Base-by-base conservation (phyloP, 768 basidiomycete species). In the Leccinellum rugosiceps region DNA sequence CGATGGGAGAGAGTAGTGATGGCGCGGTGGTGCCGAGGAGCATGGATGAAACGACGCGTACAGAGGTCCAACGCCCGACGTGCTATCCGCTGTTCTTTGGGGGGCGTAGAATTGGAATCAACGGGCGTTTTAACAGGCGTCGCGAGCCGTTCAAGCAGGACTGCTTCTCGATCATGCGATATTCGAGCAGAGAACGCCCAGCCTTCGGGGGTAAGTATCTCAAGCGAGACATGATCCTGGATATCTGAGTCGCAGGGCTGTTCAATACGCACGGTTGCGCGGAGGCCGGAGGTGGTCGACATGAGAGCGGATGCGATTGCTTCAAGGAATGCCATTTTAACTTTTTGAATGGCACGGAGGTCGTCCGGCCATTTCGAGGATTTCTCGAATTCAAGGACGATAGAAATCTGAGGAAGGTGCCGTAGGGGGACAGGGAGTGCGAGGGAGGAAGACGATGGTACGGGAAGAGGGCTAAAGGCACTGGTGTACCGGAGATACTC, bases 291-390 rank as follows among this genome's bases (percentile, higher is more conserved):
- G 1, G 80, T 73, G 1, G 77, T 66, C 10, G 72, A 69, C 81
- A 85, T 83, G 48, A 97, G 77, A 1, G 79, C 77, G 19, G 78
- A 75, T 1, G 88, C 92, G 7, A 98, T 78, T 41, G 84, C 83
- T 67, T 94, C 91, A 59, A 98, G 84, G 68, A 98, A 89, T 0
- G 95, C 96, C 1, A 96, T 77, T 71, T 98, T 98, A 72, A 94
- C 87, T 60, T 92, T 92, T 70, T 97, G 96, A 48, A 98, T 90
- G 0, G 94, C 94, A 17, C 78, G 80, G 4, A 98, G 80, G 62
- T 98, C 94, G 66, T 98, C 95, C 0, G 97, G 96, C 97, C 97
- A 99, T 59, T 83, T 83, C 0, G 88, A 85, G 0, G 94, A 96
- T 59, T 88, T 90, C 69, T 98, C 96, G 65, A 98, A 97, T 70